These are phyloP conservation scores for Monilinia fructicola DNA, from an alignment of 2,329 filamentous ascomycete species.

Conservation along the genomic window DNA sequence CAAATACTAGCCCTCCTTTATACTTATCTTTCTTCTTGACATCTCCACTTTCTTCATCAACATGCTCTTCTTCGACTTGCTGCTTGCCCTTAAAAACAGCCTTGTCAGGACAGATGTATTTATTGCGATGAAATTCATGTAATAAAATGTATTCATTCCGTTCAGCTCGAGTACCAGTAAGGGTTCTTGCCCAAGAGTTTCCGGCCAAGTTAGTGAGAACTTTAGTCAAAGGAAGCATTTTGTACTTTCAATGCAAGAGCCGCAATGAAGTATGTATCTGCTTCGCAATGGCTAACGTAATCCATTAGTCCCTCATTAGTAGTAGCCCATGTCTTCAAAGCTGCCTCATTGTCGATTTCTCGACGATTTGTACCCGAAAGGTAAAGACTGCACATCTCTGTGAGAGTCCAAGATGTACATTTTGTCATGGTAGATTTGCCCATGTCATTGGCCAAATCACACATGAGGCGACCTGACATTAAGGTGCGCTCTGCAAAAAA, in stretches of 20 bases:
- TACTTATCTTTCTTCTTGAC: conserved; percentile 99
- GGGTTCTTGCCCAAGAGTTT: conserved; percentile 95
- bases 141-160: conserved; percentile 99
- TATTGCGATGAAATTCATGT: conserved; percentile 94
- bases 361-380: conserved; percentile 65
- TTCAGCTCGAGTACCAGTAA: conserved; percentile 94
- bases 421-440: conserved; percentile 97
- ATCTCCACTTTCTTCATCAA: conserved; percentile 68
- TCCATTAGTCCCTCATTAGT: conserved; percentile 86
- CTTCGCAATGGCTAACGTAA: conserved; percentile 89
- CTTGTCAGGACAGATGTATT: conserved; percentile 98
- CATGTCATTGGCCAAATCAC: conserved; percentile 92
- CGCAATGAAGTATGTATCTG: conserved; percentile 93
- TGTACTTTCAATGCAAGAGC: conserved; percentile 86
- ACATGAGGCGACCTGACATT: conserved; percentile 83
- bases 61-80: conserved; percentile 68
- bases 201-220: conserved; percentile 94
- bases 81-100: conserved; percentile 74
- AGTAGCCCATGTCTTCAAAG: conserved; percentile 81
- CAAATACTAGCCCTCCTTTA: conserved; percentile 97
- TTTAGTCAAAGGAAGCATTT: conserved; percentile 87
- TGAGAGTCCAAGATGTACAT: conserved; percentile 96
- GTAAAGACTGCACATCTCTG: conserved; percentile 94
- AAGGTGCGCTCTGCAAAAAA: conserved; percentile 93
- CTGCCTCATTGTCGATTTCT: conserved; percentile 85